Base-by-base conservation (phyloP, 2,329 filamentous ascomycete genomes). In the Cladophialophora yegresii region DNA sequence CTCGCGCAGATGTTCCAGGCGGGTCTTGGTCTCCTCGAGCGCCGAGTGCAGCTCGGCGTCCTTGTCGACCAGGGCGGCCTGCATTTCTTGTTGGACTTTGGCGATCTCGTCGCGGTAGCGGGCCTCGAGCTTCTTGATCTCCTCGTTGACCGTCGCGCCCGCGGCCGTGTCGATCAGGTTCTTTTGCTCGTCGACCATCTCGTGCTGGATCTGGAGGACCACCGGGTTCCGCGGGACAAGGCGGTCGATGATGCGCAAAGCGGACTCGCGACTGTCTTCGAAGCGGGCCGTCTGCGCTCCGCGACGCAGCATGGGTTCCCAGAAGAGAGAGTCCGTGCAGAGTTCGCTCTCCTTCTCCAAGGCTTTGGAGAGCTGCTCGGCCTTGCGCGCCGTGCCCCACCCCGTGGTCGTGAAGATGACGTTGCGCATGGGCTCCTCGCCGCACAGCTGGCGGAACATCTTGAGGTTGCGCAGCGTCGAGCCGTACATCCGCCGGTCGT, bases 381-480 rank as follows among this genome's bases (percentile, higher is more conserved):
- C 8, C 26, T 58, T 33, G 20, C 40, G 16, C 22, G 28, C 23
- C 16, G 28, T 28, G 28, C 26, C 40, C 67, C 67, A 69, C 47
- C 62, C 59, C 2, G 56, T 67, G 4, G 67, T 69, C 20, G 20
- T 40, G 13, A 69, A 55, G 28, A 53, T 36, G 9, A 67, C 51
- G 30, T 56, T 33, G n/a, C 32, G 23, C 16, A 51, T 53, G 12
- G 8, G 16, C 10, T 45, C 23, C 8, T 54, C 6, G 26, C 68
- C 68, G 26, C 58, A 62, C 32, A 70, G 51, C 26, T 43, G 57
- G 49, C 61, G 57, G 32, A 70, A 64, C 23, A 70, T 64, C 20
- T 43, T 32, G 6, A 67, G 36, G 32, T 43, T 69, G 13, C 33
- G 55, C n/a, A 64, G 12, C 13, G 68, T 62, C 9, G 59, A 62